These are phyloP conservation scores for Monsonia emarginata DNA, from an alignment of 441 rosid genomes.

Conservation along the genomic window DNA sequence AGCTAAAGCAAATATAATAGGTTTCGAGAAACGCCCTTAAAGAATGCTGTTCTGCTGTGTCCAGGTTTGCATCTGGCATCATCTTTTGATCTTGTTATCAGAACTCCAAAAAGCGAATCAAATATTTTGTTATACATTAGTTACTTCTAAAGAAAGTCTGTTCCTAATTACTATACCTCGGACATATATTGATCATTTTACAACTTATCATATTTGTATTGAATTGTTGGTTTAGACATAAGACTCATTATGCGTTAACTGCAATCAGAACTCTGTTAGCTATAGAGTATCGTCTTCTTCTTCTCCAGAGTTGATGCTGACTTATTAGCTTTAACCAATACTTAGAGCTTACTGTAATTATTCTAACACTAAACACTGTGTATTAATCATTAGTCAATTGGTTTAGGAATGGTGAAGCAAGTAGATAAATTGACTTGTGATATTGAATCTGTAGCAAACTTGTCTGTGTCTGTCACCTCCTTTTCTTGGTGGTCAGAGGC, in stretches of 20 bases:
- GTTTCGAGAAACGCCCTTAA: constrained; percentile 6
- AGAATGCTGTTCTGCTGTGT: constrained; percentile 8
- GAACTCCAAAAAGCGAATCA: constrained; percentile 9
- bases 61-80: constrained; percentile 1
- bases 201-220: no score
- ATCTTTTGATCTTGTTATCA: constrained; percentile 15
- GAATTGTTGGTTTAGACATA: no score
- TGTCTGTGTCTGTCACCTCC: not conserved
- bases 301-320: no score
- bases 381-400: not conserved
- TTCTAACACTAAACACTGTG: not conserved
- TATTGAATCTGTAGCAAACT: not conserved
- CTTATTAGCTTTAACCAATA: not conserved
- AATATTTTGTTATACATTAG: constrained; percentile 6
- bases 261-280: no score
- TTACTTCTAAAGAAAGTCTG: not conserved
- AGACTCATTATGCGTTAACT: no score
- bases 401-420: not conserved
- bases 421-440: not conserved
- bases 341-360: not conserved
- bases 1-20: constrained; percentile 11
- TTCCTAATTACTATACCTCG: no score
- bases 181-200: no score
- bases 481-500: not conserved
- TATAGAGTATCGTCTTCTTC: no score